Evolutionary conservation across 2,329 filamentous ascomycete genomes (phyloP).

Genomic region (Colletotrichum sansevieriae): DNA sequence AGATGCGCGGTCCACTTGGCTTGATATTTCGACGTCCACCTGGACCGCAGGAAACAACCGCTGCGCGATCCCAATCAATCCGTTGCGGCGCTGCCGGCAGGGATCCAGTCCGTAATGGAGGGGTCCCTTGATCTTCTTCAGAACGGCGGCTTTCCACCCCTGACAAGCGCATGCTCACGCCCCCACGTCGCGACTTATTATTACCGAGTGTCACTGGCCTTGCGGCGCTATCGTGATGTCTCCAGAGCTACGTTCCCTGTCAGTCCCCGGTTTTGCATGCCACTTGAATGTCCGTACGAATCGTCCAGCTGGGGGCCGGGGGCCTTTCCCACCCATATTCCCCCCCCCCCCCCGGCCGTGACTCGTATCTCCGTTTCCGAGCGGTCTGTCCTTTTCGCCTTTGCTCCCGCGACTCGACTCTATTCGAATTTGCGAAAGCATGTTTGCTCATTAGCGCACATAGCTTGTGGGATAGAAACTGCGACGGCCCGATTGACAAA

Average conservation of each 20-base stretch:
- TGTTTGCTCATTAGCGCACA: slow-evolving; percentile 5
- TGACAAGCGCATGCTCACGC: slow-evolving; percentile 8
- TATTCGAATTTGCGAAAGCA: slow-evolving; percentile 13
- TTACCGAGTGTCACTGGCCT: not conserved
- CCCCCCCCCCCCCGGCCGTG: slow-evolving; percentile 14
- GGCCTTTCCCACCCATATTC: slow-evolving; percentile 18
- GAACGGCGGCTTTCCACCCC: slow-evolving; percentile 15
- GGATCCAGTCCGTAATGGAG: slow-evolving; percentile 9
- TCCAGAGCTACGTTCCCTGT: slow-evolving; percentile 15
- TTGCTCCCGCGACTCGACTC: not conserved
- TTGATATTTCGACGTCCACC: not conserved
- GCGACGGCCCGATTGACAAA: slow-evolving; percentile 11
- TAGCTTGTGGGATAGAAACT: not conserved
- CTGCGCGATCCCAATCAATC: slow-evolving; percentile 9
- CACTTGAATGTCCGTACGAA: slow-evolving; percentile 25
- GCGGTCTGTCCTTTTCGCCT: slow-evolving; percentile 8
- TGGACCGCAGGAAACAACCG: not conserved
- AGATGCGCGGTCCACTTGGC: slow-evolving; percentile 1
- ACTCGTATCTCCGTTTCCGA: slow-evolving; percentile 9
- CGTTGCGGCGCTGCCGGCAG: not conserved
- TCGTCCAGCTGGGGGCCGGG: not conserved
- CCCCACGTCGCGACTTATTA: slow-evolving; percentile 13
- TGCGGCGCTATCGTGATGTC: not conserved
- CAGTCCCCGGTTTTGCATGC: slow-evolving; percentile 13
- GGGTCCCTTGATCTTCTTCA: slow-evolving; percentile 8